A percentile compares a stretch with the other conserved stretches of the same genome.
These are phyloP conservation scores for Cicer pinnatifidum DNA, from an alignment of 306 rosid species.

Conservation along the genomic window DNA sequence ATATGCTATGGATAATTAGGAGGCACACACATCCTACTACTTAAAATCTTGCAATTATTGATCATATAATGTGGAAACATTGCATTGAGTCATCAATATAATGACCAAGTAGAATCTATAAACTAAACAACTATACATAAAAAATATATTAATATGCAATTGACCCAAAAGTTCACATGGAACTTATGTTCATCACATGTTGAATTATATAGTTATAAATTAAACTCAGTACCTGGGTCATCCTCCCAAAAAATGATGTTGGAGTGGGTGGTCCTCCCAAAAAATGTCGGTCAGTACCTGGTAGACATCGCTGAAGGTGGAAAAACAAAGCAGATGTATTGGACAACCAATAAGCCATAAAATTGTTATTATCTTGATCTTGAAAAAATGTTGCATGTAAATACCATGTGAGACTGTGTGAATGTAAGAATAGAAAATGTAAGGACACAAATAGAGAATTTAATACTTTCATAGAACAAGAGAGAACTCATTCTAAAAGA, in stretches of 20 bases:
- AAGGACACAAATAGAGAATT: background rate
- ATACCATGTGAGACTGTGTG: slow-evolving; percentile 20
- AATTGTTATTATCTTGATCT: slow-evolving; percentile 74
- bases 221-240: slow-evolving; percentile 67
- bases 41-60: slow-evolving; percentile 2
- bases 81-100: background rate
- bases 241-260: slow-evolving; percentile 78
- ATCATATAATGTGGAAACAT: slow-evolving; percentile 3
- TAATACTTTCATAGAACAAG: background rate
- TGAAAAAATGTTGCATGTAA: slow-evolving; percentile 52
- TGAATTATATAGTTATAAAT: slow-evolving; percentile 17
- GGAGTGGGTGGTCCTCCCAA: slow-evolving; percentile 79
- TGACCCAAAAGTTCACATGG: slow-evolving; percentile 26
- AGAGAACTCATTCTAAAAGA: no score
- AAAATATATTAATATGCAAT: background rate
- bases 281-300: slow-evolving; percentile 34
- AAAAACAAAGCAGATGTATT: slow-evolving; percentile 78
- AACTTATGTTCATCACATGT: slow-evolving; percentile 2
- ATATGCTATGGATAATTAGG: background rate
- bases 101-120: background rate
- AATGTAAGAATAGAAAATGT: background rate
- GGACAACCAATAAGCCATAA: slow-evolving; percentile 90
- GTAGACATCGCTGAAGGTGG: slow-evolving; percentile 71
- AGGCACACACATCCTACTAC: background rate
- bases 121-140: background rate